These are phyloP conservation scores for Calonectria montana DNA, from an alignment of 2,329 filamentous ascomycete genomes.

Conservation along the genomic window DNA sequence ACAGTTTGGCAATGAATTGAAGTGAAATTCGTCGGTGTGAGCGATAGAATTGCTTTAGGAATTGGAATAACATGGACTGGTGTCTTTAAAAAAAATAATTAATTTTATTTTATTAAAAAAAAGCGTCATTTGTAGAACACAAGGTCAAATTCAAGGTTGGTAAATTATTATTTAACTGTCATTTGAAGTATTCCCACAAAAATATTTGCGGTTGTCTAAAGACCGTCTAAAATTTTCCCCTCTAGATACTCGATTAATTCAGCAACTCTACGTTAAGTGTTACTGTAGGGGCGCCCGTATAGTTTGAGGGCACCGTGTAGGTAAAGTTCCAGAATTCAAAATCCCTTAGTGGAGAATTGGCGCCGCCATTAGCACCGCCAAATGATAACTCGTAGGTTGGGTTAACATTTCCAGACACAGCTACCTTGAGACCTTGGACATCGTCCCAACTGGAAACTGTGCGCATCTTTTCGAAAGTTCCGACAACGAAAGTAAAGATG, in stretches of 20 bases:
- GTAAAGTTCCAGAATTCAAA: conserved; percentile 62
- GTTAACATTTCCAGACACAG: conserved; percentile 58
- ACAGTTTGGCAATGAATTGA: background rate
- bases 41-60: background rate
- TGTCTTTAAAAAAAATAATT: background rate
- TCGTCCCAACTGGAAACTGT: conserved; percentile 60
- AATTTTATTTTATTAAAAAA: too few relatives aligned
- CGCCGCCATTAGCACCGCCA: conserved; percentile 53
- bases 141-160: background rate
- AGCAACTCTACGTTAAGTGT: background rate
- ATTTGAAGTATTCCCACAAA: background rate
- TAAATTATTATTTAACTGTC: background rate
- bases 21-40: background rate
- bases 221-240: background rate
- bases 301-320: conserved; percentile 49
- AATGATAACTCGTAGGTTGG: conserved; percentile 54
- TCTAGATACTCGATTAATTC: background rate
- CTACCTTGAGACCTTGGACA: conserved; percentile 59
- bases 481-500: conserved; percentile 63
- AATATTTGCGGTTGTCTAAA: background rate
- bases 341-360: conserved; percentile 45
- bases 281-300: background rate
- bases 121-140: background rate
- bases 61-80: background rate
- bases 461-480: conserved; percentile 56